Conservation (phyloP, 2,329 filamentous ascomycete species). For the Fusarium pseudoanthophilum region DNA sequence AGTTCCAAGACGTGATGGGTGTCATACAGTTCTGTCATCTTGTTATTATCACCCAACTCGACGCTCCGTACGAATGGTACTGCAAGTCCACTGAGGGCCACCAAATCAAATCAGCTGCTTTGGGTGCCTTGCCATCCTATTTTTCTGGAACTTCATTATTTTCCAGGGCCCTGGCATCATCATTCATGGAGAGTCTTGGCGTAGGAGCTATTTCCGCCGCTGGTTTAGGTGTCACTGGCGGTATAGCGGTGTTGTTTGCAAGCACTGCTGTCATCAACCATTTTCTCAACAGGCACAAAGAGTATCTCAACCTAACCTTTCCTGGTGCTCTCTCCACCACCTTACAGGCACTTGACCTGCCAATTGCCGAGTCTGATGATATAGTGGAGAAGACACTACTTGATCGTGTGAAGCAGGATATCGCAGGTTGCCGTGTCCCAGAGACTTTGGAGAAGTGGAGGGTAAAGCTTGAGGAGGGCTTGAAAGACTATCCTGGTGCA, state of each 20-base stretch:
- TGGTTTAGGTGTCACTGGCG: background rate
- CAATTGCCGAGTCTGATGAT: background rate
- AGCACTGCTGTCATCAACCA: background rate
- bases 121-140: background rate
- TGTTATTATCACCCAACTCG: constrained; percentile 4
- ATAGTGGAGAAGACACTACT: background rate
- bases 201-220: background rate
- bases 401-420: background rate
- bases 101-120: background rate
- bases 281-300: background rate
- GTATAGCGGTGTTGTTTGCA: background rate
- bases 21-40: background rate
- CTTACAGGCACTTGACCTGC: background rate
- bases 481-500: background rate
- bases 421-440: background rate
- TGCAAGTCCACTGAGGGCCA: background rate
- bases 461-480: background rate
- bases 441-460: background rate
- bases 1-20: background rate
- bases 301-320: background rate
- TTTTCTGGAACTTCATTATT: background rate
- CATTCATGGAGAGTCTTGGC: background rate
- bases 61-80: constrained; percentile 7
- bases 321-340: background rate
- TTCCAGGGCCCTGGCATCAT: background rate